Evolutionary conservation across 805 yeast genomes (phyloP).

Genomic region (Hyphopichia homilentoma): DNA sequence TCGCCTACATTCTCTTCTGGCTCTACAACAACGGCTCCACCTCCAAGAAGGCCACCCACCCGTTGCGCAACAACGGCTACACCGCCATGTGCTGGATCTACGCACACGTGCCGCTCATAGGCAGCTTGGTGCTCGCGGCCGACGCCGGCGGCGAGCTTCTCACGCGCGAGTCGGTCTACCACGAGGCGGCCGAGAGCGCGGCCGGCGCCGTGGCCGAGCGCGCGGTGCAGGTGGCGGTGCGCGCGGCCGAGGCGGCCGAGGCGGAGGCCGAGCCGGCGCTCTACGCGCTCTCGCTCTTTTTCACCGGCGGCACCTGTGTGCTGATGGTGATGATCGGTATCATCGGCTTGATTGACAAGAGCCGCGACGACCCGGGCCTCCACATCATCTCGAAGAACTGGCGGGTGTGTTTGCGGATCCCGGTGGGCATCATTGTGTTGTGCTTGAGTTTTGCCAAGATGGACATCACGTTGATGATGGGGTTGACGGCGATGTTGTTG

Average conservation of each 20-base stretch:
- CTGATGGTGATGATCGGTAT: conserved; percentile 35
- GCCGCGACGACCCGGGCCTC: conserved; percentile 34
- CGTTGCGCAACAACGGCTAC: conserved; percentile 44
- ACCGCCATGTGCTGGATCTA: conserved; percentile 47
- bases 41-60: conserved; percentile 45
- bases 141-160: conserved; percentile 53
- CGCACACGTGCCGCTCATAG: conserved; percentile 50
- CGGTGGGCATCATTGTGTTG: conserved; percentile 34
- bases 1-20: conserved; percentile 49
- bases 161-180: not conserved
- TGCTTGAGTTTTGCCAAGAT: conserved; percentile 44
- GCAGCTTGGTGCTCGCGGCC: conserved; percentile 51
- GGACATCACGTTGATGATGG: conserved; percentile 37
- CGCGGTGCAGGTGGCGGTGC: too few relatives aligned
- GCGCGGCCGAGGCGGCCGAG: conserved; percentile 3
- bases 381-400: conserved; percentile 29
- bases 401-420: conserved; percentile 40
- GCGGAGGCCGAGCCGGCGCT: conserved; percentile 28
- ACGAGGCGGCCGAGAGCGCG: too few relatives aligned
- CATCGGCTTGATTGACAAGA: conserved; percentile 43
- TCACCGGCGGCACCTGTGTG: conserved; percentile 51
- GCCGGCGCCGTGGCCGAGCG: too few relatives aligned
- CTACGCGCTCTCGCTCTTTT: conserved; percentile 45
- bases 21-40: conserved; percentile 56
- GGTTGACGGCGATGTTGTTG: conserved; percentile 36